Evolutionary conservation across 2,329 filamentous ascomycete species (phyloP).

Genomic region (Dactylellina sp.): DNA sequence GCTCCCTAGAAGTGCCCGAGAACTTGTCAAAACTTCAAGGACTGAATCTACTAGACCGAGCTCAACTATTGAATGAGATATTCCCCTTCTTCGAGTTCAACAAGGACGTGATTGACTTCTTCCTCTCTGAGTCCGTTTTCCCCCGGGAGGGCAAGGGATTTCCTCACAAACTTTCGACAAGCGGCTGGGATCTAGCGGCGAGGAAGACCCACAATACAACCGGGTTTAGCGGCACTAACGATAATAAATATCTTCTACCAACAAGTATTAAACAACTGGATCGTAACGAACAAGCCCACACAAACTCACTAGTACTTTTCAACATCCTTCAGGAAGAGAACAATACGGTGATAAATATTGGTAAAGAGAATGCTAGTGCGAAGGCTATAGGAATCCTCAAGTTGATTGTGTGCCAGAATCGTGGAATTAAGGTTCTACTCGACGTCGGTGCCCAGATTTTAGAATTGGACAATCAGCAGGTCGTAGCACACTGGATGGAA

Average conservation of each 20-base stretch:
- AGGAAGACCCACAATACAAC: conserved; percentile 66
- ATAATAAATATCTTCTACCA: conserved; percentile 72
- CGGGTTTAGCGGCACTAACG: conserved; percentile 78
- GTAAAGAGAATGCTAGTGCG: conserved; percentile 61
- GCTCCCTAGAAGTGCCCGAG: conserved; percentile 62
- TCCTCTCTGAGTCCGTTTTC: conserved; percentile 71
- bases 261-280: conserved; percentile 70
- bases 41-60: conserved; percentile 29
- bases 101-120: conserved; percentile 74
- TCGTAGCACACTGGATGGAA: conserved; percentile 70
- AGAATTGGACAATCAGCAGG: conserved; percentile 70
- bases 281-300: conserved; percentile 70
- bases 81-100: conserved; percentile 69
- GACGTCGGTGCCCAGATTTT: conserved; percentile 79
- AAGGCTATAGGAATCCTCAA: conserved; percentile 65
- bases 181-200: conserved; percentile 74
- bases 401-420: conserved; percentile 64
- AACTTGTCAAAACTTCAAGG: conserved; percentile 64
- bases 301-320: conserved; percentile 74
- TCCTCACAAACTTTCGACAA: conserved; percentile 72
- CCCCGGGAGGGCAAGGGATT: conserved; percentile 74
- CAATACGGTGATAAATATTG: conserved; percentile 22
- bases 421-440: conserved; percentile 71
- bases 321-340: conserved; percentile 50
- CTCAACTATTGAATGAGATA: conserved; percentile 66